Percentiles rank a stretch among this genome's conserved stretches.
Conservation (phyloP, 129 eudicot species). For the Apium graveolens region DNA sequence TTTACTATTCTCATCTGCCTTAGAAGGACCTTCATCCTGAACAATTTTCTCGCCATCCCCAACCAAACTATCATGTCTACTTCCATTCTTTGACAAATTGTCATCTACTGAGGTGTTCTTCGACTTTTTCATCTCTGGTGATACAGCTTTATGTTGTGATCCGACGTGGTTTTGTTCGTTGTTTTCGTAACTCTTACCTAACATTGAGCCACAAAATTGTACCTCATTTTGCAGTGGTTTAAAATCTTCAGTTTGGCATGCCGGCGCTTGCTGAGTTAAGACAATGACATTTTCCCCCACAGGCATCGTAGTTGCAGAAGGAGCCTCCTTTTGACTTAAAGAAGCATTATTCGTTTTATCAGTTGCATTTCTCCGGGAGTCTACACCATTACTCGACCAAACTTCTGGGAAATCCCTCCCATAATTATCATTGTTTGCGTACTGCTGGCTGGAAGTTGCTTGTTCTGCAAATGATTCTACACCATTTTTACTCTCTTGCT, state of each 20-base stretch:
- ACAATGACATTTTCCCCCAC: background rate
- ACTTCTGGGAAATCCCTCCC: conserved; percentile 20
- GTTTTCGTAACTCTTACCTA: conserved; percentile 4
- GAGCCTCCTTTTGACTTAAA: conserved; percentile 9
- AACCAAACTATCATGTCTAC: conserved; percentile 12
- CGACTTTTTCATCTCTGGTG: conserved; percentile 11
- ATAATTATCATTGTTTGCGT: conserved; percentile 17
- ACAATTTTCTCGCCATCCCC: conserved; percentile 18
- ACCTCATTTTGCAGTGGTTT: conserved; percentile 6
- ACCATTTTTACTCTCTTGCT: background rate
- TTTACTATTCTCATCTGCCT: conserved; percentile 19
- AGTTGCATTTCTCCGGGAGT: conserved; percentile 11
- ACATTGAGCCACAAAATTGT: background rate
- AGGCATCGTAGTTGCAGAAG: background rate
- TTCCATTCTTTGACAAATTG: conserved; percentile 16
- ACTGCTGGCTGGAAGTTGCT: conserved; percentile 20
- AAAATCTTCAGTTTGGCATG: conserved; percentile 13
- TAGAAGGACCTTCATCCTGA: conserved; percentile 11
- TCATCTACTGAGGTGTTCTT: conserved; percentile 9
- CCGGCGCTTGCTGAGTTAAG: background rate
- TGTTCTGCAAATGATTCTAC: conserved; percentile 20
- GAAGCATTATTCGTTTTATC: conserved; percentile 7
- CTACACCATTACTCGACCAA: conserved; percentile 11
- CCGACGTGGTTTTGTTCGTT: conserved; percentile 7
- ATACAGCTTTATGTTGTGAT: background rate